Percentiles rank a stretch among this genome's conserved stretches.
Evolutionary conservation across 2,329 filamentous ascomycete genomes (phyloP).

Genomic region (Exophiala xenobiotica): DNA sequence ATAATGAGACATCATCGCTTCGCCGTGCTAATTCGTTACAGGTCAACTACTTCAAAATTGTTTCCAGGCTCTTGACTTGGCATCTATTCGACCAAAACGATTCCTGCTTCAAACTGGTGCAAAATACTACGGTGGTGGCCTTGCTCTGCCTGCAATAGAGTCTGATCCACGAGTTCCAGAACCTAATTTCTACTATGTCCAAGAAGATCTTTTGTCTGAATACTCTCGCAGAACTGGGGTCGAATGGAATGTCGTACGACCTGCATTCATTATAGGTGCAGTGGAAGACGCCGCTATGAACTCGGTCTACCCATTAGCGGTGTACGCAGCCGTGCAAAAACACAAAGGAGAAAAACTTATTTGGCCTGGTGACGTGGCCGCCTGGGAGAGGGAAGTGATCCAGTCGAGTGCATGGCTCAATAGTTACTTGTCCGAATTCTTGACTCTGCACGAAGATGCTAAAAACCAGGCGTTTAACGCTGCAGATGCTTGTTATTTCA

Average conservation of each 20-base stretch:
- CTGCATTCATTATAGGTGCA: conserved; percentile 48
- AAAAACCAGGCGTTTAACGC: conserved; percentile 52
- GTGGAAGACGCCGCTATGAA: conserved; percentile 44
- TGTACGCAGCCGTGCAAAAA: conserved; percentile 52
- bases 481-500: conserved; percentile 46
- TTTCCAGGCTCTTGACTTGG: conserved; percentile 44
- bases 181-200: conserved; percentile 57
- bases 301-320: conserved; percentile 46
- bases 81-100: conserved; percentile 45
- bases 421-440: conserved; percentile 52
- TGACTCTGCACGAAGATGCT: conserved; percentile 43
- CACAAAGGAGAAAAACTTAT: conserved; percentile 42
- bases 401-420: conserved; percentile 50
- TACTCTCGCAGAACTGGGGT: conserved; percentile 43
- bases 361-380: conserved; percentile 45
- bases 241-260: conserved; percentile 50
- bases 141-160: conserved; percentile 50
- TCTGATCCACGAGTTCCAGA: conserved; percentile 44
- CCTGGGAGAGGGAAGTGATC: conserved; percentile 46
- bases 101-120: conserved; percentile 54
- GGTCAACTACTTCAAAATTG: too few relatives aligned
- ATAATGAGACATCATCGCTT: too few relatives aligned
- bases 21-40: conserved; percentile 44
- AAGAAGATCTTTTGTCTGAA: conserved; percentile 50
- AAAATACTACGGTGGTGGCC: conserved; percentile 54